Percentiles rank a stretch among this genome's conserved stretches.
These are phyloP conservation scores for Firmiana major DNA, from an alignment of 345 rosid genomes.

Conservation along the genomic window DNA sequence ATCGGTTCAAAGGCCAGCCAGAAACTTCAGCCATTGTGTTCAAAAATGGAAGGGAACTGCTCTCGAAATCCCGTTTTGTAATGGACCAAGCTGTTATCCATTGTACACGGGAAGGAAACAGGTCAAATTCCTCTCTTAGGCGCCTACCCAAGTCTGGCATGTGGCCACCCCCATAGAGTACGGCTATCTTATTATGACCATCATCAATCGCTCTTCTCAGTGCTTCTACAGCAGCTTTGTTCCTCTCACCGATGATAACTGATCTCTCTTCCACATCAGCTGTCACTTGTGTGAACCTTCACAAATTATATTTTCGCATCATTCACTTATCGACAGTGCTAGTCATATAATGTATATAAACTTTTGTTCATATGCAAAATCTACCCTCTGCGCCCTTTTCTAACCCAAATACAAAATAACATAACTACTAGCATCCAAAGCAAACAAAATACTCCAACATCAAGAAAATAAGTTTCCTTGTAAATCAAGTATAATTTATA, in stretches of 20 bases:
- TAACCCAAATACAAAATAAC: neutral
- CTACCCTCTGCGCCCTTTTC: neutral
- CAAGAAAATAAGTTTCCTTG: neutral
- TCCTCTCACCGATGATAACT: conserved; percentile 91
- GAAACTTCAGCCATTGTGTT: conserved; percentile 62
- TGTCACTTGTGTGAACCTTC: conserved; percentile 74
- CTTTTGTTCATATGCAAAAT: neutral
- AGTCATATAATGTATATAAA: neutral
- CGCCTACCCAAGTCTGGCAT: conserved; percentile 94
- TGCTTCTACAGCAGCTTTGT: conserved; percentile 67
- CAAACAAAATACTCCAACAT: neutral
- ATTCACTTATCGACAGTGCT: neutral
- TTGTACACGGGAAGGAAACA: conserved; percentile 51
- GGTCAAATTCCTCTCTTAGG: conserved; percentile 65
- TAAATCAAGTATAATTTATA: neutral
- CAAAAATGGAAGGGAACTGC: conserved; percentile 57
- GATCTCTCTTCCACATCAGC: conserved; percentile 73
- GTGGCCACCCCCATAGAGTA: conserved; percentile 95
- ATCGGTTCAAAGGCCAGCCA: conserved; percentile 86
- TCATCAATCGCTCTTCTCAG: conserved; percentile 57
- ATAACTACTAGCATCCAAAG: neutral
- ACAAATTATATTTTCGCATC: neutral
- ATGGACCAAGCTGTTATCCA: conserved; percentile 98
- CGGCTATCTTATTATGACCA: conserved; percentile 70
- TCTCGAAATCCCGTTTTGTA: conserved; percentile 41